A percentile compares a stretch with the other conserved stretches of the same genome.
Conservation (phyloP, 2,329 filamentous ascomycete species). For the Aplosporella prunicola region DNA sequence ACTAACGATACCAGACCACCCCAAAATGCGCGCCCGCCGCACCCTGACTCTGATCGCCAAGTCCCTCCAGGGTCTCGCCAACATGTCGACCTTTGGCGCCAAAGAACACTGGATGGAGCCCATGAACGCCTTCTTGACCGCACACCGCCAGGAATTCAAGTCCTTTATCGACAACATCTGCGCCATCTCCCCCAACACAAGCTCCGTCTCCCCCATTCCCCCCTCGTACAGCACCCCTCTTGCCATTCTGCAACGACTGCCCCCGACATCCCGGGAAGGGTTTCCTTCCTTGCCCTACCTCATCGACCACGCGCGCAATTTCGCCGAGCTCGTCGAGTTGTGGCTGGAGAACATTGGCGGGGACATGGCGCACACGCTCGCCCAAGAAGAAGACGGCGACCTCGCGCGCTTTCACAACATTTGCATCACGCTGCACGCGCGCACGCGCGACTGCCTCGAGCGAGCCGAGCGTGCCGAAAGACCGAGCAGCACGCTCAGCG, state of each 20-base stretch:
- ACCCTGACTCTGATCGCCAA: constrained; percentile 90
- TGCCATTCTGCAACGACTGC: constrained; percentile 75
- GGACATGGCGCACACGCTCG: constrained; percentile 28
- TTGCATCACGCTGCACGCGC: constrained; percentile 37
- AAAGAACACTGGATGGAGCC: constrained; percentile 99
- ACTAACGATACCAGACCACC: constrained; percentile 52
- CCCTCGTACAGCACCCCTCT: constrained; percentile 88
- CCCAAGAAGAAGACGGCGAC: constrained; percentile 33
- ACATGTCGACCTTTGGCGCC: constrained; percentile 82
- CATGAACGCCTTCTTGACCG: constrained; percentile 80
- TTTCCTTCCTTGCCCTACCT: constrained; percentile 90
- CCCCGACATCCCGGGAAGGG: constrained; percentile 73
- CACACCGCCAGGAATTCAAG: constrained; percentile 71
- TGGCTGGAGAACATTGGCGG: constrained; percentile 56
- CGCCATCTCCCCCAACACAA: constrained; percentile 60
- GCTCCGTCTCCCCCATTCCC: constrained; percentile 53
- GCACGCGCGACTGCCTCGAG: constrained; percentile 42
- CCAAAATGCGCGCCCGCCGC: constrained; percentile 70
- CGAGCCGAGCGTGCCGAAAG: constrained; percentile 44
- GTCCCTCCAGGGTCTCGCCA: constrained; percentile 80
- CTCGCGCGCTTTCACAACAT: constrained; percentile 41
- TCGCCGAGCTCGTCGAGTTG: constrained; percentile 71
- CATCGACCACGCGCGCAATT: constrained; percentile 78
- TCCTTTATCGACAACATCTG: constrained; percentile 81
- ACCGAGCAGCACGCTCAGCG: constrained; percentile 37